Percentiles rank a stretch among this genome's conserved stretches.
Evolutionary conservation across 306 rosid species (phyloP).

Genomic region (Mimosa pudica): DNA sequence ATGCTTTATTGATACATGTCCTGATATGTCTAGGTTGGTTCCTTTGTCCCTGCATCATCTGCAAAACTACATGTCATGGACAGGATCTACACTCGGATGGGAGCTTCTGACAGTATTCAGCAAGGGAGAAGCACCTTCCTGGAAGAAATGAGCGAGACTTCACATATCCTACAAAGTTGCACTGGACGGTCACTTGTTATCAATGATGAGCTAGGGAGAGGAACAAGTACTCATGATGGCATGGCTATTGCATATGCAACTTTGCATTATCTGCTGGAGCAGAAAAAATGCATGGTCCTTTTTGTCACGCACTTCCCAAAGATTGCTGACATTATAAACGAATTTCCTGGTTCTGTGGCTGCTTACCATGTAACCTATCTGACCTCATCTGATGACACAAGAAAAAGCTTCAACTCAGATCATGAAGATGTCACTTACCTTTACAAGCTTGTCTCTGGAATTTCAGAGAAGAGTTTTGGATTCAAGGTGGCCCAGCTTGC

Average conservation of each 20-base stretch:
- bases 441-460: constrained; percentile 82
- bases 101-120: constrained; percentile 95
- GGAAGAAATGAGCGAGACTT: constrained; percentile 86
- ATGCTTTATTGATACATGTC: constrained; percentile 41
- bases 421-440: constrained; percentile 76
- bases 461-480: constrained; percentile 85
- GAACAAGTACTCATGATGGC: constrained; percentile 95
- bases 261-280: constrained; percentile 68
- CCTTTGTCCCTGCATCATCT: constrained; percentile 90
- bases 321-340: constrained; percentile 61
- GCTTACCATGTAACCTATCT: constrained; percentile 87
- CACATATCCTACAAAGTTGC: constrained; percentile 74
- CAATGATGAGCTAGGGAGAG: constrained; percentile 97
- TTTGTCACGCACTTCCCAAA: constrained; percentile 93
- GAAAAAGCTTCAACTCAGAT: constrained; percentile 38
- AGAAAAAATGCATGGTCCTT: constrained; percentile 78
- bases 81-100: constrained; percentile 91
- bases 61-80: constrained; percentile 82
- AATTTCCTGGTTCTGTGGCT: constrained; percentile 77
- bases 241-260: constrained; percentile 92
- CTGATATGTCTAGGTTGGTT: constrained; percentile 79
- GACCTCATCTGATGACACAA: constrained; percentile 51
- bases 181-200: constrained; percentile 73
- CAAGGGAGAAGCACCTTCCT: constrained; percentile 94
- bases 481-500: constrained; percentile 96